Evolutionary conservation across 371 early-diverging fungal genomes (phyloP), one percentile per base, ranked within the genome.

Genomic region (Funneliformis caledonium): DNA sequence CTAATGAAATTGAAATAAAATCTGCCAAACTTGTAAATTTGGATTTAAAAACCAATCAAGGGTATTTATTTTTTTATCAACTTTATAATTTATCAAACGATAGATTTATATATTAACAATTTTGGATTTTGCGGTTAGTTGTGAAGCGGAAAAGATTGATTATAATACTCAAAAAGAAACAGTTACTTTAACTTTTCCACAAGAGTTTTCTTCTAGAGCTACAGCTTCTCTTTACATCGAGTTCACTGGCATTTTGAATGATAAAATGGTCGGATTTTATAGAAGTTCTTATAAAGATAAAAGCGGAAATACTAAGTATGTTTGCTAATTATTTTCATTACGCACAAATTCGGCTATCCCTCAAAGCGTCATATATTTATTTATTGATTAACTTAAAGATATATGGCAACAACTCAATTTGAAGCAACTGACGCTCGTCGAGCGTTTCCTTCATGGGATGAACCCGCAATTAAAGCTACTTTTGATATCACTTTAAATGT

Each of bases 391-490:
- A 16, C 16, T 22, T 6, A 31, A 43, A 88, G 87, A 64, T 87
- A 87, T 82, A 88, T 96, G 88, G 94, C 92, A 26, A 92, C 91
- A 42, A 97, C 97, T 16, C 97, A 98, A 84, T 97, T 97, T 87
- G 97, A 97, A 86, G 90, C 98, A 22, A 95, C 97, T 19, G 93
- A 93, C 85, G 95, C 95, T n/a, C 90, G 98, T 78, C 88, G 92
- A 52, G 94, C 93, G 14, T 94, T 98, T 86, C 98, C 99, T 11
- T 97, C 95, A 86, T 97, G 95, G 93, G 93, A 96, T 85, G 95
- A 96, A 89, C 97, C 96, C 6, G 89, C 93, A 14, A 82, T 93
- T 83, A 96, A 97, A 85, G 97, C 99, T n/a, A 94, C 94, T 2
- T 98, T 97, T 84, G 91, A 92, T 42, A 86, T 96, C 76, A 92